A percentile compares a stretch with the other conserved stretches of the same genome.
Conservation (phyloP, 306 rosid species). For the Vicia villosa region DNA sequence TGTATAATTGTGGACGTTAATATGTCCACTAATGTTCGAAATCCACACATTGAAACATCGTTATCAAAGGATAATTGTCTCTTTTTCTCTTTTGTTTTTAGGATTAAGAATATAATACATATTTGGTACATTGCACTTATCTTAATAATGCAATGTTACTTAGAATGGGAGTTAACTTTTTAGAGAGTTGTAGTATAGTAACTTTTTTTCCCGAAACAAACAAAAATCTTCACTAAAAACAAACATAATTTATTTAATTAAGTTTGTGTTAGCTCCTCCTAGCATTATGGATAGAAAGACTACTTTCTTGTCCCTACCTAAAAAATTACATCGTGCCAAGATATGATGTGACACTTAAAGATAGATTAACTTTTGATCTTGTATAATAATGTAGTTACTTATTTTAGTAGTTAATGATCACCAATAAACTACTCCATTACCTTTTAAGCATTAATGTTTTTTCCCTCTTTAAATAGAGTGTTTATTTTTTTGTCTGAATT, state of each 20-base stretch:
- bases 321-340: background rate
- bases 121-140: constrained; percentile 36
- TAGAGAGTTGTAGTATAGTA: background rate
- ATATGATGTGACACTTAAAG: background rate
- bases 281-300: background rate
- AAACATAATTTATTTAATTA: background rate
- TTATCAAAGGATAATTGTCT: constrained; percentile 37
- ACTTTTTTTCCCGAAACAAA: background rate
- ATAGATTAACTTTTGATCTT: no score
- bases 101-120: constrained; percentile 35
- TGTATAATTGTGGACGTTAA: constrained; percentile 7
- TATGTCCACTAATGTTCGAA: constrained; percentile 17
- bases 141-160: constrained; percentile 35
- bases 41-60: constrained; percentile 35
- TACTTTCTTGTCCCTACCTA: background rate
- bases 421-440: no score
- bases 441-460: no score
- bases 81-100: constrained; percentile 10
- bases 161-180: constrained; percentile 33
- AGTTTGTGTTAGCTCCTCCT: background rate
- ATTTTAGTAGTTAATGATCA: no score
- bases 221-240: background rate
- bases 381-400: no score
- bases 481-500: no score
- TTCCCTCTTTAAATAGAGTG: no score